These are phyloP conservation scores for Talaromyces sp. DNA, from an alignment of 2,329 filamentous ascomycete species.

Conservation along the genomic window DNA sequence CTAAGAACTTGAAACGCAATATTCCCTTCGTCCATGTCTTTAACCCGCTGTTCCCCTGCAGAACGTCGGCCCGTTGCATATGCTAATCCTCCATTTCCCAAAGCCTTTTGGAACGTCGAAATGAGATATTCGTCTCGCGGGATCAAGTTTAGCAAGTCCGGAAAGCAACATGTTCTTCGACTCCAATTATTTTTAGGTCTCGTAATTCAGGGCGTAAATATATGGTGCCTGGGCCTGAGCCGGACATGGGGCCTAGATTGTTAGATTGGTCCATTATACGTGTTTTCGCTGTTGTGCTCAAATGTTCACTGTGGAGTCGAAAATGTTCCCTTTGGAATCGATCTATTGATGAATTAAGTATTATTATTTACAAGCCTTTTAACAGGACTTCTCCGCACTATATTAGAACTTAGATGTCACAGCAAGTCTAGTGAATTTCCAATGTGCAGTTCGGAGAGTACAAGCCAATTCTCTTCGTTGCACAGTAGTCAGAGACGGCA, in stretches of 20 bases:
- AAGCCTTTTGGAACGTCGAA: not conserved
- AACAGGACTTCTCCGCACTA: not conserved
- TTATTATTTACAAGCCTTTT: not conserved
- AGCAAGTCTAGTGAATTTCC: not conserved
- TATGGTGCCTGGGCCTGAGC: not conserved
- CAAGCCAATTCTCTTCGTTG: not conserved
- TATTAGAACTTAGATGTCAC: not conserved
- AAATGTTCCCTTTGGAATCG: not conserved
- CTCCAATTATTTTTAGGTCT: not conserved
- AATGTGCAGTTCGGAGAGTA: not conserved
- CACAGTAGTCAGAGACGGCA: not conserved
- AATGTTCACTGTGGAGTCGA: too few species aligned
- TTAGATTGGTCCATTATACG: not conserved
- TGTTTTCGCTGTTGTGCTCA: not conserved
- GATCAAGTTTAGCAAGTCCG: not conserved
- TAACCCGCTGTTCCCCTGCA: not conserved
- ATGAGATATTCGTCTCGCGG: not conserved
- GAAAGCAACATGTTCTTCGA: not conserved
- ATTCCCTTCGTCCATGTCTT: not conserved
- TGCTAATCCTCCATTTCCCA: not conserved
- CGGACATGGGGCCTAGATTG: not conserved
- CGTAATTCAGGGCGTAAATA: not conserved
- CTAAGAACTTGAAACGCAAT: not conserved
- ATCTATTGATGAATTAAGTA: not conserved
- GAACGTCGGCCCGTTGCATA: not conserved